Conservation (phyloP, 371 early-diverging fungal species). For the Encephalitozoon cuniculi region DNA sequence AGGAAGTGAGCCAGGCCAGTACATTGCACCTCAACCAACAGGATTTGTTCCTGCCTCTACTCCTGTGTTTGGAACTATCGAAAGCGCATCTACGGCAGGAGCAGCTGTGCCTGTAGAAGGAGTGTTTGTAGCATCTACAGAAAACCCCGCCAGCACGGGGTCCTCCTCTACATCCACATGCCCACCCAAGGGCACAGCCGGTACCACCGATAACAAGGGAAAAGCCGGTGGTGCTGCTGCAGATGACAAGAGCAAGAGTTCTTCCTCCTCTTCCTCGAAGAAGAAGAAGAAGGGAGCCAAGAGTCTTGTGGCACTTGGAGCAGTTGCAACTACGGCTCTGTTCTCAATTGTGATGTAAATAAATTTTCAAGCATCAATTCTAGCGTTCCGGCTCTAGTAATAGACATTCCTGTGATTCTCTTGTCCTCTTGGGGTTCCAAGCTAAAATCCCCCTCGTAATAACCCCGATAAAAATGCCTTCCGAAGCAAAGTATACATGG, state of each 20-base stretch:
- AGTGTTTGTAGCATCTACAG: no score
- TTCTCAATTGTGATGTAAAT: conserved; percentile 7
- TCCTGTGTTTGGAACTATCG: background rate
- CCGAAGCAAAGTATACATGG: conserved; percentile 19
- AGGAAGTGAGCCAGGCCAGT: background rate
- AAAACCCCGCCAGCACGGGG: no score
- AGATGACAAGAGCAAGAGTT: background rate
- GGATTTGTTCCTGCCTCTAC: background rate
- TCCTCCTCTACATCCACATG: background rate
- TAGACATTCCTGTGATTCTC: background rate
- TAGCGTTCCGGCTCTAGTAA: background rate
- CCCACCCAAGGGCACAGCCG: background rate
- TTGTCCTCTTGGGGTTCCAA: background rate
- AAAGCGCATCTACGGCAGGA: background rate
- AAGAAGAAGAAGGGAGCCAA: background rate
- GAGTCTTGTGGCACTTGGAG: background rate
- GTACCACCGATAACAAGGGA: background rate
- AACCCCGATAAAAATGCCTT: background rate
- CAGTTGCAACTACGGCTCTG: conserved; percentile 2
- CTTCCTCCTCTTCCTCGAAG: background rate
- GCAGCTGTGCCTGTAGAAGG: background rate
- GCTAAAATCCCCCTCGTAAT: background rate
- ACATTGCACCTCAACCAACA: background rate
- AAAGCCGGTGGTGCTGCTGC: background rate
- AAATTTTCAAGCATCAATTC: conserved; percentile 5